Evolutionary conservation across 495 filamentous ascomycete species (phyloP).

Genomic region (Annulohypoxylon maeteangense): DNA sequence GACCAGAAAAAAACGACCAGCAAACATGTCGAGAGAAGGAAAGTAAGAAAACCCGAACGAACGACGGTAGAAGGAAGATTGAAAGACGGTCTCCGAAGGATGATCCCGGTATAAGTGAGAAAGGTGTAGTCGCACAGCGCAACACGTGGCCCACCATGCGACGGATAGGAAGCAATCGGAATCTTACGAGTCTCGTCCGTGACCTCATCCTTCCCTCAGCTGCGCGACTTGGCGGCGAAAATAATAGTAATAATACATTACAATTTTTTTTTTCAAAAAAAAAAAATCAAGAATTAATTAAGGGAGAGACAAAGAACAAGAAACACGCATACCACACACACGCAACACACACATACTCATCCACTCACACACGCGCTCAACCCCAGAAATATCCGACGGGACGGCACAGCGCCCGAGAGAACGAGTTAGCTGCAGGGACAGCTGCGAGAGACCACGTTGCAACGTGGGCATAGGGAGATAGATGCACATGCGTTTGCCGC

Average conservation of each 20-base stretch:
- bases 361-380: background rate
- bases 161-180: background rate
- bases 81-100: constrained; percentile 30
- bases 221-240: background rate
- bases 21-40: background rate
- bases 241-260: background rate
- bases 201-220: background rate
- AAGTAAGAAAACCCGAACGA: background rate
- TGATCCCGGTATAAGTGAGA: constrained; percentile 30
- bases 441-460: constrained; percentile 42
- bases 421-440: constrained; percentile 30
- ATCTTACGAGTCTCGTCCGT: background rate
- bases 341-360: too few species aligned
- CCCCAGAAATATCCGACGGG: constrained; percentile 33
- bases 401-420: constrained; percentile 38
- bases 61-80: background rate
- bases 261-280: too few species aligned
- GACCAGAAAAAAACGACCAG: background rate
- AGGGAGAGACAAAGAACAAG: background rate
- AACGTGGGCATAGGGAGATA: constrained; percentile 33
- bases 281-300: background rate
- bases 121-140: constrained; percentile 34
- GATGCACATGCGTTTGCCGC: constrained; percentile 4
- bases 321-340: background rate
- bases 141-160: constrained; percentile 28